These are phyloP conservation scores for Tuber indicum DNA, from an alignment of 495 filamentous ascomycete species.

Conservation along the genomic window DNA sequence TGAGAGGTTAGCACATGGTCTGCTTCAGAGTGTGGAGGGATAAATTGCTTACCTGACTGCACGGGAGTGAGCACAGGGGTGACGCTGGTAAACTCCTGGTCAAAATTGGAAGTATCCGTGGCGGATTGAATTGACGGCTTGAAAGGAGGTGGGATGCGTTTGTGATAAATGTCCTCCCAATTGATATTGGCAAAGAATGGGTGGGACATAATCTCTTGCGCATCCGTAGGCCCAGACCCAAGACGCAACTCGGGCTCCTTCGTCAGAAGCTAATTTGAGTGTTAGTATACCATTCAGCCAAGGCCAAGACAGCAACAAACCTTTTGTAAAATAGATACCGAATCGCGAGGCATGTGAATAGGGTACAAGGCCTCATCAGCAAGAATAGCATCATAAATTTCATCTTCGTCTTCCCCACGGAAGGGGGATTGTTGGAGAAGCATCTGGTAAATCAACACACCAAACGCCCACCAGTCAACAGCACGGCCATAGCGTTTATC, in stretches of 20 bases:
- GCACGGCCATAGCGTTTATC: slow-evolving; percentile 98
- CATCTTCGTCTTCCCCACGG: slow-evolving; percentile 97
- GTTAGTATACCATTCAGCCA: slow-evolving; percentile 1
- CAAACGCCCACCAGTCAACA: slow-evolving; percentile 99
- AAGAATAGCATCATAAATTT: slow-evolving; percentile 99
- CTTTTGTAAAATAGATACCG: slow-evolving; percentile 95
- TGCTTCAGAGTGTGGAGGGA: not conserved
- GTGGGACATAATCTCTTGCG: slow-evolving; percentile 98
- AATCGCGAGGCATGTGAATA: slow-evolving; percentile 98
- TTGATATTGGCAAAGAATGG: slow-evolving; percentile 96
- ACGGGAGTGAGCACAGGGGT: slow-evolving; percentile 96
- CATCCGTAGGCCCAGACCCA: slow-evolving; percentile 91
- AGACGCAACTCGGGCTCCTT: slow-evolving; percentile 89
- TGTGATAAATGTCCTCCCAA: slow-evolving; percentile 98
- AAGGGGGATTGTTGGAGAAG: slow-evolving; percentile 97
- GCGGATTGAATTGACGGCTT: slow-evolving; percentile 78
- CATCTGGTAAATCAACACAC: slow-evolving; percentile 99
- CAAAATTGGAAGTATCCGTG: slow-evolving; percentile 98
- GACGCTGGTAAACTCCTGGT: slow-evolving; percentile 96
- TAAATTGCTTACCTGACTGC: slow-evolving; percentile 70
- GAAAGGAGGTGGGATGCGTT: slow-evolving; percentile 83
- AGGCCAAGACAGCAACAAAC: slow-evolving; percentile 8
- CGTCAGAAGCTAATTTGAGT: slow-evolving; percentile 58
- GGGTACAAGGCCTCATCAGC: slow-evolving; percentile 97
- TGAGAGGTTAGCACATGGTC: slow-evolving; percentile 10